A percentile compares a stretch with the other conserved stretches of the same genome.
phyloP scores from a whole-genome alignment of 177 flowering plant genomes.

The Vitis hybrid region DNA sequence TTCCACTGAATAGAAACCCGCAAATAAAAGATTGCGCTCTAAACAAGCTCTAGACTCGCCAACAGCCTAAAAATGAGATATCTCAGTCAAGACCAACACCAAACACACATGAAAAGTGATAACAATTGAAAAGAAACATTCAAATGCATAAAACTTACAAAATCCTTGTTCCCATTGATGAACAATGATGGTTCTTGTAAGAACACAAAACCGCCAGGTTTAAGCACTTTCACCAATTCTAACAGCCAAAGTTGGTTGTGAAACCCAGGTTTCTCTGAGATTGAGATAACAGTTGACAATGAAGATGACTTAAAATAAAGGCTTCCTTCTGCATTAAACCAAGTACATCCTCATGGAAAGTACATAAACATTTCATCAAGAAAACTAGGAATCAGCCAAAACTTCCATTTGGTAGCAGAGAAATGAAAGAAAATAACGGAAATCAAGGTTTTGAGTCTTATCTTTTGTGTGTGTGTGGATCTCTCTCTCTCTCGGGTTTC shows the following conservation, averaged over 20 bases:
- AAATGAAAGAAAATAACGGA: no score
- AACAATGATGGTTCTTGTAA: constrained; percentile 23
- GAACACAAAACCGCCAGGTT: constrained; percentile 23
- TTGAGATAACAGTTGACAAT: constrained; percentile 22
- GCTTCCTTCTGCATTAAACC: constrained; percentile 22
- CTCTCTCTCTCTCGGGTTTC: no score
- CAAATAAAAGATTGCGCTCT: constrained; percentile 25
- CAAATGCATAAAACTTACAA: constrained; percentile 7
- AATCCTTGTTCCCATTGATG: constrained; percentile 21
- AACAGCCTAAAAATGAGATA: constrained; percentile 14
- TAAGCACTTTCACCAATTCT: constrained; percentile 28
- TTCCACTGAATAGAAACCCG: constrained; percentile 21
- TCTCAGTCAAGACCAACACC: constrained; percentile 5
- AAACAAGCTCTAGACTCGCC: constrained; percentile 22
- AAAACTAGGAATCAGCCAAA: no score
- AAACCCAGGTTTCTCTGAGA: constrained; percentile 29
- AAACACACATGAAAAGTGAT: constrained; percentile 1
- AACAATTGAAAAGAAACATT: neutral
- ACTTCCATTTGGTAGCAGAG: no score
- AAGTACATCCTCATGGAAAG: neutral
- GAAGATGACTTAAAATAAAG: constrained; percentile 22
- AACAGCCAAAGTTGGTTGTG: constrained; percentile 25
- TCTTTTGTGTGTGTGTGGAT: no score
- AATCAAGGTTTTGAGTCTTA: no score
- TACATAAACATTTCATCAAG: no score